Conservation (phyloP, 495 filamentous ascomycete genomes). For the Aspergillus conjunctus region DNA sequence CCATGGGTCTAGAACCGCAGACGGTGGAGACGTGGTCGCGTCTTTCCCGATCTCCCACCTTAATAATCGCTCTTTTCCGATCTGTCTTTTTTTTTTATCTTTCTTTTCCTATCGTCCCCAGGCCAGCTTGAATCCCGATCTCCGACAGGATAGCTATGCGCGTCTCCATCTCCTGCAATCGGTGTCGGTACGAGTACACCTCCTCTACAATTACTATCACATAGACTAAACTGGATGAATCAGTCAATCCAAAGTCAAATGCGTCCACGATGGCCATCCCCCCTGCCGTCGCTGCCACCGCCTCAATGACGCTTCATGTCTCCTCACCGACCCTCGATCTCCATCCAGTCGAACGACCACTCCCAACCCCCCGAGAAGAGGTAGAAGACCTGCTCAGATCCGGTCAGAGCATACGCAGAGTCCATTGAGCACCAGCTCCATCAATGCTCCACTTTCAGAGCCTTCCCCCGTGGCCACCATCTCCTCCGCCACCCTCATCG, state of each 20-base stretch:
- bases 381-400: background rate
- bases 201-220: background rate
- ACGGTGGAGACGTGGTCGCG: too few species aligned
- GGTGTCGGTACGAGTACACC: slow-evolving; percentile 36
- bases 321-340: slow-evolving; percentile 37
- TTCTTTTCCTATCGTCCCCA: too few species aligned
- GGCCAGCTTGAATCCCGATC: too few species aligned
- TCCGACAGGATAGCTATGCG: too few species aligned
- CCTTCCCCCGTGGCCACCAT: slow-evolving; percentile 33
- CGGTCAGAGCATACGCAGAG: background rate
- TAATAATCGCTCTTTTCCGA: too few species aligned
- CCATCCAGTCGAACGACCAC: background rate
- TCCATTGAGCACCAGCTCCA: background rate
- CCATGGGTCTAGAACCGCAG: too few species aligned
- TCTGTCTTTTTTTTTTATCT: too few species aligned
- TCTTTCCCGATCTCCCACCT: too few species aligned
- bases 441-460: background rate
- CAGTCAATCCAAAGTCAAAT: slow-evolving; percentile 49
- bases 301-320: slow-evolving; percentile 29
- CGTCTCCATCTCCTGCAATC: slow-evolving; percentile 47
- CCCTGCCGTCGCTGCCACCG: slow-evolving; percentile 44
- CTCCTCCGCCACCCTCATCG: slow-evolving; percentile 37
- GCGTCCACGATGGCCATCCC: slow-evolving; percentile 42
- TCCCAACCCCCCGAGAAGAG: slow-evolving; percentile 10
- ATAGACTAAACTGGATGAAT: background rate